Percentiles rank a stretch among this genome's conserved stretches.
phyloP scores from a whole-genome alignment of 78 protist genomes.

The Dictyostelium intermedium region DNA sequence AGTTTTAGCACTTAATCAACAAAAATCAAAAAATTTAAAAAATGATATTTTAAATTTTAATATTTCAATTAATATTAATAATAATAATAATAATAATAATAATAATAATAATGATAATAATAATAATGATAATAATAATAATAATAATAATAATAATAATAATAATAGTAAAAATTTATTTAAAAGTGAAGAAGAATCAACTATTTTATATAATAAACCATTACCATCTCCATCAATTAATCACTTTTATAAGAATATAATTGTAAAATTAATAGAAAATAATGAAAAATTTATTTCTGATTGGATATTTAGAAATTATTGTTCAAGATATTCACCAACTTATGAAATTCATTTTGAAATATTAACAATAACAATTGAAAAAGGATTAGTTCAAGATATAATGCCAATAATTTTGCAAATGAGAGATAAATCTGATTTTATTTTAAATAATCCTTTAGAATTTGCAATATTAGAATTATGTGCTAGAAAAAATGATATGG shows the following conservation, averaged over 20 bases:
- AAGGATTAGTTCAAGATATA: not conserved
- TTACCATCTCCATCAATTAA: not conserved
- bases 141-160: no score
- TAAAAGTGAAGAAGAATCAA: not conserved
- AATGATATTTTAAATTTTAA: no score
- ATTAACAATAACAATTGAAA: not conserved
- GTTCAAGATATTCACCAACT: not conserved
- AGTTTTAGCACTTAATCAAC: not conserved
- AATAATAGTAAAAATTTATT: not conserved
- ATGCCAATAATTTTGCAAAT: not conserved
- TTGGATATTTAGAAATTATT: not conserved
- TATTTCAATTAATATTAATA: no score
- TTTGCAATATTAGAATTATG: not conserved
- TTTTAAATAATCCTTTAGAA: not conserved
- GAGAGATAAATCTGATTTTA: not conserved
- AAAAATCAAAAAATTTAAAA: no score
- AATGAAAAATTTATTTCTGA: not conserved
- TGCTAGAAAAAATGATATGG: not conserved
- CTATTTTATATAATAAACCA: not conserved
- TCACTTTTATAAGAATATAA: not conserved
- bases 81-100: no score
- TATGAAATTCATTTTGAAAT: not conserved
- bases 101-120: no score
- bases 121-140: no score
- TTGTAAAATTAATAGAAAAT: not conserved